Conservation (phyloP, 306 rosid species). For the Quercus variabilis region DNA sequence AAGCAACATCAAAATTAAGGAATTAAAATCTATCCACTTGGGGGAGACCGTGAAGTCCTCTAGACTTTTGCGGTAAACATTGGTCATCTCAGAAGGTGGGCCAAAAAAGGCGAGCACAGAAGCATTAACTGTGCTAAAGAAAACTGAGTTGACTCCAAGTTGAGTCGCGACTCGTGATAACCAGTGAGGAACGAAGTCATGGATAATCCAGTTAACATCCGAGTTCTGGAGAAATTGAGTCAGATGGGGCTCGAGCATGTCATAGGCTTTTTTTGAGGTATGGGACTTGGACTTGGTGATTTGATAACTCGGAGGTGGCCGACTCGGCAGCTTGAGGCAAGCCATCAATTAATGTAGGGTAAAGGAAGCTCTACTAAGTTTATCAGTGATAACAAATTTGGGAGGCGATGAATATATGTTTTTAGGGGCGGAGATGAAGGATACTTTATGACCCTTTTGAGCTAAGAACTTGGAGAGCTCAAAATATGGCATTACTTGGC, state of each 20-base stretch:
- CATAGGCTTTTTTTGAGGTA: neutral
- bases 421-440: constrained; percentile 27
- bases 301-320: constrained; percentile 19
- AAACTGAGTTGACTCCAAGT: neutral
- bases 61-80: too few relatives aligned
- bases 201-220: constrained; percentile 16
- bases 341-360: constrained; percentile 2
- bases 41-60: too few relatives aligned
- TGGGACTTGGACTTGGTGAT: constrained; percentile 16
- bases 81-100: too few relatives aligned
- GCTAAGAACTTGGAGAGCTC: constrained; percentile 24
- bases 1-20: neutral
- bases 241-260: constrained; percentile 1
- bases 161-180: neutral
- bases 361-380: constrained; percentile 17
- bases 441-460: constrained; percentile 26
- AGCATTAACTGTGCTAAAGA: too few relatives aligned
- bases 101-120: too few relatives aligned
- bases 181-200: constrained; percentile 9
- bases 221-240: neutral
- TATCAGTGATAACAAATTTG: neutral
- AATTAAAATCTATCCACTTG: constrained; percentile 1
- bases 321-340: constrained; percentile 10
- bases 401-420: constrained; percentile 12
- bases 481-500: constrained; percentile 23